These are phyloP conservation scores for Cylindrotheca fusiformis DNA, from an alignment of 108 stramenopile genomes.

Conservation along the genomic window DNA sequence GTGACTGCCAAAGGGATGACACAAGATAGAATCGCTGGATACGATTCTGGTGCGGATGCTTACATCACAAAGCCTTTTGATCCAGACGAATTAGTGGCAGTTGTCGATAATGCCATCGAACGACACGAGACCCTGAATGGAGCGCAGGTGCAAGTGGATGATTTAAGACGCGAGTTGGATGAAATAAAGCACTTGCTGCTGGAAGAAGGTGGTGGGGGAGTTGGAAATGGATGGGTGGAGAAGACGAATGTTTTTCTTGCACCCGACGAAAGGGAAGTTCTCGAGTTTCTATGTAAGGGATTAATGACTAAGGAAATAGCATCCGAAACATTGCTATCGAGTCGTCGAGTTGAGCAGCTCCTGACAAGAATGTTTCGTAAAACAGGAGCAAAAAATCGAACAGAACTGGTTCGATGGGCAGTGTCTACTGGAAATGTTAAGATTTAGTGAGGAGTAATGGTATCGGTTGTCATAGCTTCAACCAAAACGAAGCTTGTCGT, in stretches of 20 bases:
- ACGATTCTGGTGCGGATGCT: constrained; percentile 79
- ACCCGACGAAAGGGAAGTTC: constrained; percentile 49
- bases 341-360: constrained; percentile 47
- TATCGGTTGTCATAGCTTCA: too few species aligned
- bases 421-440: constrained; percentile 47
- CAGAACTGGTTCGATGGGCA: constrained; percentile 70
- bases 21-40: constrained; percentile 78
- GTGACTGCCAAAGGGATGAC: constrained; percentile 72
- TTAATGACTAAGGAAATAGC: constrained; percentile 74
- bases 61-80: constrained; percentile 88
- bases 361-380: constrained; percentile 71
- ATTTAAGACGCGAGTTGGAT: constrained; percentile 54
- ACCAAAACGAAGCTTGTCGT: too few species aligned
- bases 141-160: constrained; percentile 25
- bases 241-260: constrained; percentile 43
- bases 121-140: constrained; percentile 29
- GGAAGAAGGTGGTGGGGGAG: constrained; percentile 35
- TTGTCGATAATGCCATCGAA: constrained; percentile 60
- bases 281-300: constrained; percentile 57
- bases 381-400: constrained; percentile 56
- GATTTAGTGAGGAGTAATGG: not conserved
- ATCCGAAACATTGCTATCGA: constrained; percentile 24
- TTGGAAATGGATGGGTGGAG: constrained; percentile 42
- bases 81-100: constrained; percentile 75
- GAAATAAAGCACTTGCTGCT: constrained; percentile 64